Conservation (phyloP, 352 stramenopile genomes). For the Elongisporangium anandrum region DNA sequence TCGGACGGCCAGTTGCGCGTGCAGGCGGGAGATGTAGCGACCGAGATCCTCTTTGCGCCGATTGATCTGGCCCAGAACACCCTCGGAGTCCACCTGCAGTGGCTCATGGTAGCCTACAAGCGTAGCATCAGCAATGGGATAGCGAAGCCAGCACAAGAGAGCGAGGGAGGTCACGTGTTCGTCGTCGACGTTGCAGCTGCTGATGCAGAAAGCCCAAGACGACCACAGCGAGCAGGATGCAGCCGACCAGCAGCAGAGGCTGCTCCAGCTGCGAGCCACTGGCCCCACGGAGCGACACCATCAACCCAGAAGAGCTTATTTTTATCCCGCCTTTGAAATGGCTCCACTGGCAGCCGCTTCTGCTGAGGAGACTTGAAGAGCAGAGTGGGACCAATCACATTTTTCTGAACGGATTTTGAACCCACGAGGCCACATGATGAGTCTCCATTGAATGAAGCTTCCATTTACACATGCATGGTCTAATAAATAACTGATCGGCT, state of each 20-base stretch:
- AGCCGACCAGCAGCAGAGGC: slow-evolving; percentile 34
- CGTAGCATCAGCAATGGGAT: neutral
- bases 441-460: no score
- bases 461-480: no score
- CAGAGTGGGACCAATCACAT: no score
- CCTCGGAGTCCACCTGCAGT: slow-evolving; percentile 26
- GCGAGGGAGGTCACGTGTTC: slow-evolving; percentile 12
- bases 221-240: slow-evolving; percentile 29
- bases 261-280: slow-evolving; percentile 19
- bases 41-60: slow-evolving; percentile 59
- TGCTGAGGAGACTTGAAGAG: no score
- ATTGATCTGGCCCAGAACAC: slow-evolving; percentile 44
- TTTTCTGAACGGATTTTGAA: no score
- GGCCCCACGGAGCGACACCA: slow-evolving; percentile 34
- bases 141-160: neutral
- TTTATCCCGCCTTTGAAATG: no score
- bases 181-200: slow-evolving; percentile 20
- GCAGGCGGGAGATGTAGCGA: slow-evolving; percentile 51
- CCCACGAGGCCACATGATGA: no score
- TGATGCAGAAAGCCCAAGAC: slow-evolving; percentile 34
- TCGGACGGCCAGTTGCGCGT: slow-evolving; percentile 35
- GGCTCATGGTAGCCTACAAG: slow-evolving; percentile 37
- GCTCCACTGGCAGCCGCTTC: no score
- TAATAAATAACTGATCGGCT: no score
- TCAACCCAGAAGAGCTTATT: slow-evolving; percentile 9